phyloP scores from a whole-genome alignment of 1,284 basidiomycete species.

The Trichosporon coremiiforme region DNA sequence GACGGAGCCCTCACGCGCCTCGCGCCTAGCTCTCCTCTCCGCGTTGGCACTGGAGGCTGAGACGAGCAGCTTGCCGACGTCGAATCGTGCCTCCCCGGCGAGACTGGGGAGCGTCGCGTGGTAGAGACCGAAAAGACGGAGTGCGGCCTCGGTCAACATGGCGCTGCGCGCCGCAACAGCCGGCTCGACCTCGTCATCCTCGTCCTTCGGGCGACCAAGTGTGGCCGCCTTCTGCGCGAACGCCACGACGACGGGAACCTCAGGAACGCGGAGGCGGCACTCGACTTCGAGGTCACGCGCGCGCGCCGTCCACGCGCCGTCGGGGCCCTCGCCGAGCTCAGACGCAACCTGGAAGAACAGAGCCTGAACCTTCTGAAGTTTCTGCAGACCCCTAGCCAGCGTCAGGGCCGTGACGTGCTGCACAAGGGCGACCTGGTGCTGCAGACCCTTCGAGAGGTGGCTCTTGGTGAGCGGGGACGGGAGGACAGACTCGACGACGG shows the following conservation, averaged over 20 bases:
- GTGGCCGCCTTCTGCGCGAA: conserved; percentile 65
- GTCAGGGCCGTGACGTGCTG: conserved; percentile 78
- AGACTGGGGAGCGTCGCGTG: conserved; percentile 72
- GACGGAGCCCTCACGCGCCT: conserved; percentile 52
- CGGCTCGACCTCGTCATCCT: conserved; percentile 51
- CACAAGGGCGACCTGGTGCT: conserved; percentile 69
- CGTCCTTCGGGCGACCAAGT: conserved; percentile 47
- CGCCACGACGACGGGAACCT: conserved; percentile 77
- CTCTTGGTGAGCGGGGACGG: conserved; percentile 70
- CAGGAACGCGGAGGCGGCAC: conserved; percentile 73
- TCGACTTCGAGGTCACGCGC: conserved; percentile 71
- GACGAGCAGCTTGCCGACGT: conserved; percentile 76
- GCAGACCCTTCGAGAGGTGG: conserved; percentile 76
- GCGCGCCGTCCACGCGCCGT: conserved; percentile 70
- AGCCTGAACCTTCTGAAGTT: conserved; percentile 65
- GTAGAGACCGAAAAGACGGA: conserved; percentile 80
- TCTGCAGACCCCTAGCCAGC: conserved; percentile 70
- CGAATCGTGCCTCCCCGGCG: conserved; percentile 77
- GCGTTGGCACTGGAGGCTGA: conserved; percentile 58
- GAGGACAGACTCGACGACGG: conserved; percentile 72
- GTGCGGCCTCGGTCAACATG: conserved; percentile 73
- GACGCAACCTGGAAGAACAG: conserved; percentile 62
- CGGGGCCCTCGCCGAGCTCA: conserved; percentile 60
- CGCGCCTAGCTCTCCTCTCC: conserved; percentile 49
- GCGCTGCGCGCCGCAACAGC: conserved; percentile 55